phyloP scores from a whole-genome alignment of 2,329 filamentous ascomycete species.

The Cryphonectria carpinicola region DNA sequence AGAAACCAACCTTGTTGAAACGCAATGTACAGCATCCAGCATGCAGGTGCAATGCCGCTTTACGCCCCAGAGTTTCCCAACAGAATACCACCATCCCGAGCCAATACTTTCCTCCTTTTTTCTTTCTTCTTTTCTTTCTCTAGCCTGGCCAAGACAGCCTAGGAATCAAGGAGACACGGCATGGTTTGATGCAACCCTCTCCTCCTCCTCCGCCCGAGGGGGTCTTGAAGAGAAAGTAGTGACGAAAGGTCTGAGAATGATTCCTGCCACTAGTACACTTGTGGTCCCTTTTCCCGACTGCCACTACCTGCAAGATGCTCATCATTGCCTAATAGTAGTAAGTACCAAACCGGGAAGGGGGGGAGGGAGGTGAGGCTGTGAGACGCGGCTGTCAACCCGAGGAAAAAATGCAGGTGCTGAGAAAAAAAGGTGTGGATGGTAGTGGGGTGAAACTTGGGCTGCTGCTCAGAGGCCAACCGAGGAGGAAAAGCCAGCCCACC shows the following conservation, averaged over 20 bases:
- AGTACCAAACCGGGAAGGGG: not conserved
- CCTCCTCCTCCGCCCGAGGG: too few relatives aligned
- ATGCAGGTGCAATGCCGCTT: not conserved
- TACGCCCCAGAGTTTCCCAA: not conserved
- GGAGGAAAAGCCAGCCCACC: not conserved
- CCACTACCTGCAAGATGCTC: not conserved
- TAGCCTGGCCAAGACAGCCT: not conserved
- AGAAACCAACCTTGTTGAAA: conserved; percentile 4
- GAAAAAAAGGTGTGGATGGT: not conserved
- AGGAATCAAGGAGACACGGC: not conserved
- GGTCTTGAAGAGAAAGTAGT: not conserved
- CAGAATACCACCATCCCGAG: not conserved
- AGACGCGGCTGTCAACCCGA: conserved; percentile 14
- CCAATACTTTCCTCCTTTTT: not conserved
- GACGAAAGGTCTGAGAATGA: not conserved
- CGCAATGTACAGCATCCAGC: not conserved
- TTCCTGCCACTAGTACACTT: not conserved
- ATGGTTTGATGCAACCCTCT: conserved; percentile 1
- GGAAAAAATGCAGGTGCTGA: conserved; percentile 5
- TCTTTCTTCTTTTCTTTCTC: not conserved
- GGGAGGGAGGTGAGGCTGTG: conserved; percentile 5
- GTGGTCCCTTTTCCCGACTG: not conserved
- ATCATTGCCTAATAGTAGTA: not conserved
- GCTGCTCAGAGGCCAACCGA: conserved; percentile 2
- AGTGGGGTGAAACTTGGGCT: not conserved